Conservation (phyloP, 129 eudicot genomes). For the Lactuca saligna region DNA sequence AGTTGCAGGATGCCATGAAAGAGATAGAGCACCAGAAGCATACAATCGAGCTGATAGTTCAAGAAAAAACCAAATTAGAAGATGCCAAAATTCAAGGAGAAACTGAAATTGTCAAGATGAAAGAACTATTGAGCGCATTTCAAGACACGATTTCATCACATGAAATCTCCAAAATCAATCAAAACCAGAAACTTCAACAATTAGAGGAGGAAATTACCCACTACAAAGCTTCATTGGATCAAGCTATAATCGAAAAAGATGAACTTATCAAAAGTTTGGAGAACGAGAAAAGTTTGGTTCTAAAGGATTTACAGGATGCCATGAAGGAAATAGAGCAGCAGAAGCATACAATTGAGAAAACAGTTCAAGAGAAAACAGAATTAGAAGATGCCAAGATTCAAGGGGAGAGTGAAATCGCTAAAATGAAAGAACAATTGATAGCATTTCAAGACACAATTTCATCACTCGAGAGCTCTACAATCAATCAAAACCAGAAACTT, state of each 20-base stretch:
- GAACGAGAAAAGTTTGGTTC: no score
- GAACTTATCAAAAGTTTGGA: slow-evolving; percentile 29
- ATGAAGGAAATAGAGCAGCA: neutral
- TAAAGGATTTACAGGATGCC: no score
- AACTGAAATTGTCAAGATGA: slow-evolving; percentile 19
- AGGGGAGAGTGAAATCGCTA: neutral
- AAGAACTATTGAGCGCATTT: slow-evolving; percentile 25
- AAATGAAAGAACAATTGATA: slow-evolving; percentile 31
- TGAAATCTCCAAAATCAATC: slow-evolving; percentile 31
- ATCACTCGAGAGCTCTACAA: slow-evolving; percentile 30
- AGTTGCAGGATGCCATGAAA: neutral
- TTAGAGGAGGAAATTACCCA: slow-evolving; percentile 44
- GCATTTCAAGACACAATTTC: slow-evolving; percentile 30
- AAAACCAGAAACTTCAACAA: slow-evolving; percentile 29
- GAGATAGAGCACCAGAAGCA: neutral
- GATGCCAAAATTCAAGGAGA: neutral
- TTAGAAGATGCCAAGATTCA: neutral
- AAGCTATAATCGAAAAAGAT: slow-evolving; percentile 41
- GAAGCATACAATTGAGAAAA: neutral
- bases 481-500: slow-evolving; percentile 29
- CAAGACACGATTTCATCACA: slow-evolving; percentile 27
- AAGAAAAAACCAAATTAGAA: neutral
- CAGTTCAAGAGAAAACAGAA: neutral
- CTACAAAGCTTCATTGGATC: slow-evolving; percentile 33
- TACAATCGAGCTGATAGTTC: neutral